Evolutionary conservation across 2,329 filamentous ascomycete species (phyloP).

Genomic region (Huntiella moniliformis): DNA sequence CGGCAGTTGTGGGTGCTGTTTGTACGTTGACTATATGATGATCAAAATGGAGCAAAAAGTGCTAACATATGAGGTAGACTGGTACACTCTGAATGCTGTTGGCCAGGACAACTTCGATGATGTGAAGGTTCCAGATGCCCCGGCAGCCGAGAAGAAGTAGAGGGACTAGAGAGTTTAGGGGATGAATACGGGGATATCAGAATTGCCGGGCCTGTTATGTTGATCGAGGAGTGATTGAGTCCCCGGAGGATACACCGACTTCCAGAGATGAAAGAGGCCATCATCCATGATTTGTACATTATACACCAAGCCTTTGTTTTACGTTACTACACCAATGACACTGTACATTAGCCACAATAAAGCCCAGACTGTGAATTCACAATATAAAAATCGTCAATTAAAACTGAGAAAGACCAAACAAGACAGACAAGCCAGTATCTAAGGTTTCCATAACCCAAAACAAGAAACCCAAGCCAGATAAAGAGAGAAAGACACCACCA

Average conservation of each 20-base stretch:
- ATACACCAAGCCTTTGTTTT: background rate
- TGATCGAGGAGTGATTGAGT: too few species aligned
- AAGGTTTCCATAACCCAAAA: background rate
- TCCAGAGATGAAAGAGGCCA: too few species aligned
- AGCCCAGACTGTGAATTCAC: background rate
- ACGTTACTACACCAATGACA: background rate
- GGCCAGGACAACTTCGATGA: slow-evolving; percentile 96
- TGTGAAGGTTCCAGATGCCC: slow-evolving; percentile 68
- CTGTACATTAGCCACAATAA: background rate
- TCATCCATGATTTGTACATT: background rate
- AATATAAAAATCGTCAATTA: background rate
- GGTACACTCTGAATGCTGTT: slow-evolving; percentile 57
- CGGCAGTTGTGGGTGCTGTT: slow-evolving; percentile 60
- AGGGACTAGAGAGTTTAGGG: slow-evolving; percentile 10
- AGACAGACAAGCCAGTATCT: background rate
- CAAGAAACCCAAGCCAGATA: background rate
- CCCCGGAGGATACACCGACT: too few species aligned
- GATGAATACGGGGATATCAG: background rate
- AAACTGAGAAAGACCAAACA: background rate
- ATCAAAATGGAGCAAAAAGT: background rate
- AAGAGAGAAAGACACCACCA: too few species aligned
- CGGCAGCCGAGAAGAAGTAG: slow-evolving; percentile 18
- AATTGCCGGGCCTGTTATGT: background rate
- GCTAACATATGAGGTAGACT: slow-evolving; percentile 22
- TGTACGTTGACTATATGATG: slow-evolving; percentile 41